Conservation (phyloP, 441 rosid species). For the Bocquillonia castaneifolia region DNA sequence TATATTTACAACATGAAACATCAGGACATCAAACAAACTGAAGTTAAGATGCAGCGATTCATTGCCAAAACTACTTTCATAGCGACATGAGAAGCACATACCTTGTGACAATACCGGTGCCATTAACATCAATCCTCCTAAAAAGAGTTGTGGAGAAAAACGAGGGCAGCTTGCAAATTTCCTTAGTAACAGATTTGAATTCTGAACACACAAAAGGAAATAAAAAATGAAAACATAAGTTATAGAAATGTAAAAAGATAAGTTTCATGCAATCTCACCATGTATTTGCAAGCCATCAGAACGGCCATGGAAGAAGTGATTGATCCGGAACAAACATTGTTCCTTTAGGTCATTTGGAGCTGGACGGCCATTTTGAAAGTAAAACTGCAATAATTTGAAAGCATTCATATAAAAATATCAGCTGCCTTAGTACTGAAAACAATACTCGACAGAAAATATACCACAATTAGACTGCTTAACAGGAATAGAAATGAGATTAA, state of each 20-base stretch:
- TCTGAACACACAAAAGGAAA: conserved; percentile 40
- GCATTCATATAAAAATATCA: conserved; percentile 16
- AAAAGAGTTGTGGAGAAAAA: conserved; percentile 80
- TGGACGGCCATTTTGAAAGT: conserved; percentile 88
- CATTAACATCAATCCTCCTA: conserved; percentile 65
- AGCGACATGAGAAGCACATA: conserved; percentile 28
- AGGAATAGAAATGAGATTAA: neutral
- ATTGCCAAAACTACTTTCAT: neutral
- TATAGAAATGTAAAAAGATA: conserved; percentile 12
- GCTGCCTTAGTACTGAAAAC: conserved; percentile 11
- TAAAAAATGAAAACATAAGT: conserved; percentile 16
- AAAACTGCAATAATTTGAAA: conserved; percentile 56
- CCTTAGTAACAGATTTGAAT: conserved; percentile 79
- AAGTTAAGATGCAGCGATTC: neutral
- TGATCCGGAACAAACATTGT: conserved; percentile 59
- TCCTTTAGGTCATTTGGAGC: conserved; percentile 81
- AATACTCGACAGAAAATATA: conserved; percentile 4
- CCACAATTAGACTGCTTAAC: conserved; percentile 3
- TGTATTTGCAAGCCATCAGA: conserved; percentile 69
- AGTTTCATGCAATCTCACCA: conserved; percentile 42
- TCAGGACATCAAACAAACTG: neutral
- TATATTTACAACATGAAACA: conserved; percentile 1
- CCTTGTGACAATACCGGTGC: conserved; percentile 70
- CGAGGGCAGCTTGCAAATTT: conserved; percentile 95
- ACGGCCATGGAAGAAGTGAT: conserved; percentile 69